phyloP scores from a whole-genome alignment of 83 land plant genomes.

The Larix sibirica region DNA sequence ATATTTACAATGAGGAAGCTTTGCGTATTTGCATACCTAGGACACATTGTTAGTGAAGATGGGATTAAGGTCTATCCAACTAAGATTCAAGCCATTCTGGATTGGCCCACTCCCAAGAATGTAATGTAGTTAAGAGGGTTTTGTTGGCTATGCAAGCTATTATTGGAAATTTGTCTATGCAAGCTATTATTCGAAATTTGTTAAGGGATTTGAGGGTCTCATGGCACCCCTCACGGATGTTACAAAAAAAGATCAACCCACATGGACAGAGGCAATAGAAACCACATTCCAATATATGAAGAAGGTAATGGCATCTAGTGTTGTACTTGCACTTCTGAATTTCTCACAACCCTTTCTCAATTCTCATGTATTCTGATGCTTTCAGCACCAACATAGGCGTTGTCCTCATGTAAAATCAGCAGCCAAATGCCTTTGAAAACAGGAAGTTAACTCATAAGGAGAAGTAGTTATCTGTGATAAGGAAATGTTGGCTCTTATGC shows the following conservation, averaged over 20 bases:
- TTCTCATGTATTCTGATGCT: neutral
- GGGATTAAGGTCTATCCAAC: neutral
- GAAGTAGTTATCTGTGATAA: neutral
- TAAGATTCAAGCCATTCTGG: neutral
- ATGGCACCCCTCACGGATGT: neutral
- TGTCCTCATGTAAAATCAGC: neutral
- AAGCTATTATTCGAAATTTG: too few relatives aligned
- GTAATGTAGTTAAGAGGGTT: neutral
- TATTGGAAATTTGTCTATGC: too few relatives aligned
- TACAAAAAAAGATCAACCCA: neutral
- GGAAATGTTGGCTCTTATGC: neutral
- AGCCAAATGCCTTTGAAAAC: neutral
- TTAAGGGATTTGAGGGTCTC: neutral
- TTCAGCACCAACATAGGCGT: neutral
- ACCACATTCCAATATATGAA: neutral
- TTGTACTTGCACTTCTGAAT: neutral
- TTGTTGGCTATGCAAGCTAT: too few relatives aligned
- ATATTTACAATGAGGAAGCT: neutral
- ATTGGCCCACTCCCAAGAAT: neutral
- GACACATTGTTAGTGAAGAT: neutral
- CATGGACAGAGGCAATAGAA: neutral
- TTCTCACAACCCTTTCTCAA: neutral
- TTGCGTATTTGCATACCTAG: neutral
- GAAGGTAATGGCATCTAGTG: neutral
- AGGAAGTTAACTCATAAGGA: neutral